Percentiles rank a stretch among this genome's conserved stretches.
Evolutionary conservation across 495 filamentous ascomycete species (phyloP).

Genomic region (Staphylotrichum longicolle): DNA sequence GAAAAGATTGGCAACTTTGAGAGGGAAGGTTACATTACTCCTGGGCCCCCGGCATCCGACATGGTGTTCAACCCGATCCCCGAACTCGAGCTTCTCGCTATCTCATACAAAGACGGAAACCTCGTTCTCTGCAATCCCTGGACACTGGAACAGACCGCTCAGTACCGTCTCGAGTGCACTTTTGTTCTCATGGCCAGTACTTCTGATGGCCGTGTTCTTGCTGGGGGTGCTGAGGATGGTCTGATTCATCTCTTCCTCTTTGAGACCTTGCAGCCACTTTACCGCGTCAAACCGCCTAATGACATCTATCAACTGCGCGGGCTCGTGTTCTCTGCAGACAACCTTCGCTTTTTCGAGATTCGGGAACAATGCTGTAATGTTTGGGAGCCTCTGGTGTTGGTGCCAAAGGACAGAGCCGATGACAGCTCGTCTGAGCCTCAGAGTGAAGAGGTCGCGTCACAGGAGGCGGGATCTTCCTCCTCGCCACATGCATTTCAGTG

Average conservation of each 20-base stretch:
- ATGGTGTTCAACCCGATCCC: constrained; percentile 15
- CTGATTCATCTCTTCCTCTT: neutral
- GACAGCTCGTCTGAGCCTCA: neutral
- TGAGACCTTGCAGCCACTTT: neutral
- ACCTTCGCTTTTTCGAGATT: too few species aligned
- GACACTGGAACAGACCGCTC: constrained; percentile 6
- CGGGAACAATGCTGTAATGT: too few species aligned
- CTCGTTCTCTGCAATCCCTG: constrained; percentile 13
- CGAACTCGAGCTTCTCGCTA: constrained; percentile 14
- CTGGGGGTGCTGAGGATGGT: neutral
- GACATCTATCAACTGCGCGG: too few species aligned
- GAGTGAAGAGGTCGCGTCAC: too few species aligned
- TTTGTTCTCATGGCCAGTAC: neutral
- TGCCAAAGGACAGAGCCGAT: too few species aligned
- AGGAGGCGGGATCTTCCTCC: too few species aligned
- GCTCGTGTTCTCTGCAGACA: too few species aligned
- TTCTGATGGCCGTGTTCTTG: neutral
- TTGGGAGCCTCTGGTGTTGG: too few species aligned
- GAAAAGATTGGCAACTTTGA: neutral
- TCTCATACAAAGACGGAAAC: constrained; percentile 19
- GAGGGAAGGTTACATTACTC: neutral
- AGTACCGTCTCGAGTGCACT: neutral
- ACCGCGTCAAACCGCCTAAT: neutral
- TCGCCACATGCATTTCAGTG: too few species aligned
- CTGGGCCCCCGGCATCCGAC: constrained; percentile 6